Conservation (phyloP, 2,329 filamentous ascomycete genomes). For the Gnomoniopsis sp. region DNA sequence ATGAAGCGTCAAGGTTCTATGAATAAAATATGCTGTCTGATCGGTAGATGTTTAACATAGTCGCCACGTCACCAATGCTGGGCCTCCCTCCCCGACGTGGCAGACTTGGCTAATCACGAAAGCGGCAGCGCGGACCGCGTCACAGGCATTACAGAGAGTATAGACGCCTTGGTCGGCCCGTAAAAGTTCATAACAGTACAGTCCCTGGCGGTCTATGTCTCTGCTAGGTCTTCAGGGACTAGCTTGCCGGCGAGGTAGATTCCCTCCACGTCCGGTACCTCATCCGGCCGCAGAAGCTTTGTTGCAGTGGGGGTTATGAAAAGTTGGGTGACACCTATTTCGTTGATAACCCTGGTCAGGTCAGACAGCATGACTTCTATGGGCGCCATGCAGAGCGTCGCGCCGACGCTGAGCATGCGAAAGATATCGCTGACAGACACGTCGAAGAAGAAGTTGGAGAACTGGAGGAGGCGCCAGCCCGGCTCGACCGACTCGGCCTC, state of each 20-base stretch:
- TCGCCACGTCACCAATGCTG: background rate
- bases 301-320: background rate
- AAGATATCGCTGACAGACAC: constrained; percentile 1
- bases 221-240: background rate
- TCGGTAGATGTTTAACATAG: background rate
- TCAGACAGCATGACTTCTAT: background rate
- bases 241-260: background rate
- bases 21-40: background rate
- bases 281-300: constrained; percentile 2
- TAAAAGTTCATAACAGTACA: background rate
- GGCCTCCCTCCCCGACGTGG: background rate
- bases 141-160: background rate
- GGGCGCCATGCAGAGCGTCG: background rate
- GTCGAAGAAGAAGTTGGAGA: constrained; percentile 2
- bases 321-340: background rate
- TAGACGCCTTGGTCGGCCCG: background rate
- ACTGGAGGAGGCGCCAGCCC: background rate
- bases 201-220: background rate
- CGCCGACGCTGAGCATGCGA: background rate
- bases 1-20: background rate
- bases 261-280: background rate
- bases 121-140: background rate
- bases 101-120: background rate
- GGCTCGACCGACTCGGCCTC: background rate
- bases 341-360: background rate